phyloP scores from a whole-genome alignment of 768 basidiomycete genomes.

The Pleurotus tuoliensis region DNA sequence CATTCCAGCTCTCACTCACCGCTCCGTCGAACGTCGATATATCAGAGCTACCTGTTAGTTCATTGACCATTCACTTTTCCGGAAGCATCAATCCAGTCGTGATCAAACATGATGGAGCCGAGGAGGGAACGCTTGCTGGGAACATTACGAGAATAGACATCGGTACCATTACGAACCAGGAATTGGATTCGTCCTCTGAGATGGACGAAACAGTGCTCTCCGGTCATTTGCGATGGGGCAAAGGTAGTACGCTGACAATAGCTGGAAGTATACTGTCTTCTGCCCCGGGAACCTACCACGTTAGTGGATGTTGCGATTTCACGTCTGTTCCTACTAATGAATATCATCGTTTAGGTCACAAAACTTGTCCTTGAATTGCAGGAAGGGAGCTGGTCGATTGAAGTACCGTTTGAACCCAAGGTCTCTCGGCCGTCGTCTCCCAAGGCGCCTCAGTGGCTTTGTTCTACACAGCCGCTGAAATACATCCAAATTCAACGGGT shows the following conservation, averaged over 20 bases:
- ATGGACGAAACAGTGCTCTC: slow-evolving; percentile 19
- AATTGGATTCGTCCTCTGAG: slow-evolving; percentile 14
- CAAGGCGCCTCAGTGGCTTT: slow-evolving; percentile 50
- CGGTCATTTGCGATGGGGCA: slow-evolving; percentile 55
- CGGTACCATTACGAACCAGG: slow-evolving; percentile 27
- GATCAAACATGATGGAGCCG: slow-evolving; percentile 37
- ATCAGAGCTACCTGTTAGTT: slow-evolving; percentile 56
- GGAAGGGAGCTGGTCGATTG: slow-evolving; percentile 64
- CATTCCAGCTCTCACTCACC: slow-evolving; percentile 72
- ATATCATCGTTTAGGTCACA: slow-evolving; percentile 32
- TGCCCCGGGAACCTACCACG: slow-evolving; percentile 48
- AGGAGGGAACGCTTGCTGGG: slow-evolving; percentile 9
- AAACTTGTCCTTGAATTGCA: slow-evolving; percentile 48
- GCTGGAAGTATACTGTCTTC: slow-evolving; percentile 55
- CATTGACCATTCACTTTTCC: slow-evolving; percentile 59
- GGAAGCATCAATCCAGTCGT: slow-evolving; percentile 41
- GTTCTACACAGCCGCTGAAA: slow-evolving; percentile 44
- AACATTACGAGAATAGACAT: slow-evolving; percentile 43
- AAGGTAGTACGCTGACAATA: slow-evolving; percentile 52
- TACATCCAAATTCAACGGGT: slow-evolving; percentile 52
- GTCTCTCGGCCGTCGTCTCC: slow-evolving; percentile 28
- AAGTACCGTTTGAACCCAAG: slow-evolving; percentile 51
- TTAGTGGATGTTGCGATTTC: slow-evolving; percentile 26
- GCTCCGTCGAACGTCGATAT: slow-evolving; percentile 48
- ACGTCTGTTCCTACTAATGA: background rate